These are phyloP conservation scores for Terfezia claveryi DNA, from an alignment of 495 filamentous ascomycete genomes.

Conservation along the genomic window DNA sequence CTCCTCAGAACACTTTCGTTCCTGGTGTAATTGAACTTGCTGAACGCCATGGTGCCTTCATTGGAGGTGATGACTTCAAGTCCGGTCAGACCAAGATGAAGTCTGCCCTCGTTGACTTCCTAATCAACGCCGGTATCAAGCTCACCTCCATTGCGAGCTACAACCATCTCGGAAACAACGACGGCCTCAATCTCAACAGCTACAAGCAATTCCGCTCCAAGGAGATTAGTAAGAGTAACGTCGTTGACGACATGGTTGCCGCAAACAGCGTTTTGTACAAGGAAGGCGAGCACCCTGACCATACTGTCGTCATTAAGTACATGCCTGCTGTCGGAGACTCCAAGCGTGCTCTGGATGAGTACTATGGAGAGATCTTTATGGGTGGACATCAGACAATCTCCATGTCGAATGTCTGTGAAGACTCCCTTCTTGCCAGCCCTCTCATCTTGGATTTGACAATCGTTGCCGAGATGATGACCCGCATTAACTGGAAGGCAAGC, in stretches of 20 bases:
- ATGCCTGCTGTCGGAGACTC: slow-evolving; percentile 98
- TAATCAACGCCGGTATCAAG: slow-evolving; percentile 97
- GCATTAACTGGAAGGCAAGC: slow-evolving; percentile 69
- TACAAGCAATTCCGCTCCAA: slow-evolving; percentile 98
- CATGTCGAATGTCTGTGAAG: slow-evolving; percentile 96
- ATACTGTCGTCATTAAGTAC: slow-evolving; percentile 91
- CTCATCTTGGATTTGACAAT: slow-evolving; percentile 92
- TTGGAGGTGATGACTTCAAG: slow-evolving; percentile 98
- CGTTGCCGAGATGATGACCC: slow-evolving; percentile 91
- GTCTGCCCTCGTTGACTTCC: slow-evolving; percentile 90
- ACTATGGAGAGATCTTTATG: slow-evolving; percentile 98
- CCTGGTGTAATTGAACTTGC: slow-evolving; percentile 78
- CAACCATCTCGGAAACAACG: slow-evolving; percentile 99
- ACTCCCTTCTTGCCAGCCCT: slow-evolving; percentile 90
- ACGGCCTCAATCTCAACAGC: slow-evolving; percentile 93
- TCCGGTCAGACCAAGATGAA: slow-evolving; percentile 99
- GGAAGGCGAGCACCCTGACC: slow-evolving; percentile 68
- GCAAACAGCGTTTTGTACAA: slow-evolving; percentile 81
- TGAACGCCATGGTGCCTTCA: slow-evolving; percentile 71
- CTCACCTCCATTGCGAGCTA: slow-evolving; percentile 97
- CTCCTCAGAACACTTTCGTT: slow-evolving; percentile 96
- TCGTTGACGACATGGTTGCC: slow-evolving; percentile 97
- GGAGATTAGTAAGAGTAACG: slow-evolving; percentile 97
- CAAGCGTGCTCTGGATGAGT: slow-evolving; percentile 96
- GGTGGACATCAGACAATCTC: slow-evolving; percentile 95